phyloP scores from a whole-genome alignment of 441 rosid genomes.

The Kokia cookei region DNA sequence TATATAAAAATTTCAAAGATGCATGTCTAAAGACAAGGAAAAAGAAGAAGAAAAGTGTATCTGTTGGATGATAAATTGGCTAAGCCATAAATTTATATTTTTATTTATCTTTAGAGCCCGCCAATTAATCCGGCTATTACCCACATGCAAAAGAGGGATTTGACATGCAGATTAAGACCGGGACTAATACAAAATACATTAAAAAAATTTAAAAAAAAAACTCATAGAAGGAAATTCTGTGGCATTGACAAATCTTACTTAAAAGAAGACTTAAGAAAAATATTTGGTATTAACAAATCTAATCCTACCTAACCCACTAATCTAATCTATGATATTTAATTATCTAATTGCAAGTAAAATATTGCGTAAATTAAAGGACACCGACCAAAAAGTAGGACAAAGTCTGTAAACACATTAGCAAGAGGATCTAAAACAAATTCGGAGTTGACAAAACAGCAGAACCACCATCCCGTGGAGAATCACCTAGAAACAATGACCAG shows the following conservation, averaged over 20 bases:
- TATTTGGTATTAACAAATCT: constrained; percentile 13
- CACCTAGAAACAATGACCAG: not conserved
- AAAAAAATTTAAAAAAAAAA: not conserved
- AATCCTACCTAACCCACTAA: constrained; percentile 28
- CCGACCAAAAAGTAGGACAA: not conserved
- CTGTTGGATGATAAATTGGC: not conserved
- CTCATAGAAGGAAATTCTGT: constrained; percentile 13
- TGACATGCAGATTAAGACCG: constrained; percentile 6
- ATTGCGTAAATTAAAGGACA: not conserved
- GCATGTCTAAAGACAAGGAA: not conserved
- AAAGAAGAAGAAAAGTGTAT: not conserved
- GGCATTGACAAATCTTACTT: constrained; percentile 4
- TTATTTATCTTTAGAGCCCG: not conserved
- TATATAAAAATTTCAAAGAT: too few relatives aligned
- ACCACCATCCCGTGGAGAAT: not conserved
- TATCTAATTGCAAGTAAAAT: not conserved
- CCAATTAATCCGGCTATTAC: not conserved
- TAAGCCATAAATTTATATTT: not conserved
- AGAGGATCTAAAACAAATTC: not conserved
- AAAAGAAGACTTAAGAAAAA: constrained; percentile 11
- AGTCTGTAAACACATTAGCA: not conserved
- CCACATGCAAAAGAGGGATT: not conserved
- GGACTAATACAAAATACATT: not conserved
- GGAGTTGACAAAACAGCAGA: not conserved
- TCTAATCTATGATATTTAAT: not conserved